Base-by-base conservation (phyloP, 2,329 filamentous ascomycete species). In the Pyrenophora tritici-repentis region DNA sequence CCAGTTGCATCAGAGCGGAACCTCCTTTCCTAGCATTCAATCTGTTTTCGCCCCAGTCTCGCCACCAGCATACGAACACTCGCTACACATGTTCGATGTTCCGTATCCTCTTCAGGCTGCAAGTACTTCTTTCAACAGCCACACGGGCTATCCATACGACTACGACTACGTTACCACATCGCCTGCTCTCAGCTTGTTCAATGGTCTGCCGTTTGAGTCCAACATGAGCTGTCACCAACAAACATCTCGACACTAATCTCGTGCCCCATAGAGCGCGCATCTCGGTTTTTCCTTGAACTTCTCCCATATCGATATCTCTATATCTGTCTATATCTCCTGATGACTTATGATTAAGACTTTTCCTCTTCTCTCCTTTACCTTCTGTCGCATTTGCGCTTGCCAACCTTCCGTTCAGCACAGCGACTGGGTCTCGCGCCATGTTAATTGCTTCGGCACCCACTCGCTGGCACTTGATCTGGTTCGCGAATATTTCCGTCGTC, bases 381-480 rank as follows among this genome's bases (percentile, higher is more conserved):
- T 42, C 24, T 26, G n/a, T 33, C 6, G n/a, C n/a, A 8, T 6
- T 33, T 24, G 31, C 14, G 20, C 39, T 29, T 54, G 12, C 35
- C 22, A 22, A 42, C 29, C 36, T 39, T 18, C 31, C 29, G 47
- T 57, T 50, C 53, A 54, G 55, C 58, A 51, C 53, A 55, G 47
- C 49, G 42, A 17, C 31, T 26, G 31, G 32, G 34, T 16, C 14
- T 24, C 36, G 17, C 7, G 22, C 40, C 22, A 29, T 14, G 40
- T 44, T 50, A 42, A 20, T 48, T 59, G 61, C 56, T 55, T 65
- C 51, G 58, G 55, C 58, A 48, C 26, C 9, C 48, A 10, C 20
- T 55, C 18, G 43, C 45, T 55, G 50, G 50, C 41, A 50, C 31
- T 18, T 24, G 35, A 47, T 40, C 41, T 47, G 34, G 16, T 29